These are phyloP conservation scores for Solanum piurae DNA, from an alignment of 257 asterid species.

Conservation along the genomic window DNA sequence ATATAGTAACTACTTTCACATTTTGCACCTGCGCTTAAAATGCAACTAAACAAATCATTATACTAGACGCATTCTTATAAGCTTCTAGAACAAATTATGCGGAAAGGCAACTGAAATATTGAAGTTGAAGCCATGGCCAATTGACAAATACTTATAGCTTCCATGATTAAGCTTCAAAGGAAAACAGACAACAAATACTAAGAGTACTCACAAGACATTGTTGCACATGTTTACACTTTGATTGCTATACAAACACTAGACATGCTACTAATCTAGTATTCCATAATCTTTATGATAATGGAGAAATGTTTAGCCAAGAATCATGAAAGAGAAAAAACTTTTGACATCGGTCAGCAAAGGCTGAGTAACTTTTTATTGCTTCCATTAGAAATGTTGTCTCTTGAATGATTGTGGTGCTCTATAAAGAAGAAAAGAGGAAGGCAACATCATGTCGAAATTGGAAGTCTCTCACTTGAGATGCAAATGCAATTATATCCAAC, in stretches of 20 bases:
- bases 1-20: background rate
- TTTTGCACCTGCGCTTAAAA: background rate
- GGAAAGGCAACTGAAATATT: background rate
- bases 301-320: background rate
- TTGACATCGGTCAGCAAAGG: background rate
- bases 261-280: background rate
- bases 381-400: background rate
- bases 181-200: background rate
- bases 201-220: background rate
- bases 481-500: background rate
- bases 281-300: background rate
- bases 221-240: background rate
- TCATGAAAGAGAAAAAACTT: background rate
- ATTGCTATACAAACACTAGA: background rate
- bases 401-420: background rate
- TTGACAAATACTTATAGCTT: background rate
- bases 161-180: background rate
- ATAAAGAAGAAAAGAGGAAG: background rate
- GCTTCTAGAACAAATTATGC: background rate
- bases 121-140: background rate
- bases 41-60: background rate
- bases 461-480: background rate
- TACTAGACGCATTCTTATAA: background rate
- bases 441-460: background rate
- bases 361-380: background rate